Base-by-base conservation (phyloP, 352 stramenopile genomes). In the Globisporangium camurandrum region DNA sequence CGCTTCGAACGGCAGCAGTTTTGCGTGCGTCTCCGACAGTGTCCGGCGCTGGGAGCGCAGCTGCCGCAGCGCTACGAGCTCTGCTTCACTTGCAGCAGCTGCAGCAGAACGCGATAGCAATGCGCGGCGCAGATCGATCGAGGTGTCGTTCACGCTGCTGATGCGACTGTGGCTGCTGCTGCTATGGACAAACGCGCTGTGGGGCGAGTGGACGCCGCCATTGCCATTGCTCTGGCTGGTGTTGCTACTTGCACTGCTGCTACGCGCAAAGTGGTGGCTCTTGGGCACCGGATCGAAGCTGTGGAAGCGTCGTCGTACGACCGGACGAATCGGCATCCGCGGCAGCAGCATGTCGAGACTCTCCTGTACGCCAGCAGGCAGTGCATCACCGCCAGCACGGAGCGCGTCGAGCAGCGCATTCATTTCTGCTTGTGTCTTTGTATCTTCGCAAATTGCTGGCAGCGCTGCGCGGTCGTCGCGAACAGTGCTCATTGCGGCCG, bases 271-370 rank as follows among this genome's bases (percentile, higher is more conserved):
- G 16, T 46, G 24, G 22, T 45, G 23, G 34, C 33, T 62, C 16
- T 62, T 59, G 48, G 78, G 49, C 36, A 76, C 57, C 22, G 84
- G 58, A 61, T 86, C 75, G 1, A 69, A 81, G 56, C 75, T 86
- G 51, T 84, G 59, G 54, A 86, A 83, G 28, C 75, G 59, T 1
- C 71, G 63, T 8, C 75, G 67, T 26, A 69, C 57, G 2, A 39
- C 48, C 14, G 66, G 57, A 14, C 36, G 55, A 16, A 58, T 52
- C 24, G 43, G 31, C 44, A 52, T 58, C 31, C 42, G 51, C 24
- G 37, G 51, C 33, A 58, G 16, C 42, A 57, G 24, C 19, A 57
- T 37, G 14, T 62, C 40, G 22, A 33, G 24, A 42, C 22, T 54
- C 19, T 45, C 27, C 4, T 42, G 33, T 20, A 54, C 51, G 22